A percentile compares a stretch with the other conserved stretches of the same genome.
phyloP scores from a whole-genome alignment of 106 monocot genomes.

The Allium cepa region DNA sequence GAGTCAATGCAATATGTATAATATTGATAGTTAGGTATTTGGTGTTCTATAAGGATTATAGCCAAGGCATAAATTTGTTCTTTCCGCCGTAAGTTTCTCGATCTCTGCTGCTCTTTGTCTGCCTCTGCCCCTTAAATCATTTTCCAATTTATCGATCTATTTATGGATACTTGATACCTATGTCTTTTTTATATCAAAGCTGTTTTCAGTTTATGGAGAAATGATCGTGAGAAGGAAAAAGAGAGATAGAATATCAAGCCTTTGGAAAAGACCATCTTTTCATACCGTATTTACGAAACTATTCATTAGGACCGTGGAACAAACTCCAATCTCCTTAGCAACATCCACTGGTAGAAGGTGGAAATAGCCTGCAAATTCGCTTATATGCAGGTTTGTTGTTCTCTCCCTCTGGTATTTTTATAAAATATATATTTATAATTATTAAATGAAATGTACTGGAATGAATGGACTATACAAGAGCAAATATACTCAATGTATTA shows the following conservation, averaged over 20 bases:
- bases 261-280: conserved; percentile 45
- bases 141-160: conserved; percentile 20
- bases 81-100: conserved; percentile 18
- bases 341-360: conserved; percentile 62
- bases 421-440: background rate
- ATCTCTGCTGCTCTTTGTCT: conserved; percentile 12
- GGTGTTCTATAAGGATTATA: background rate
- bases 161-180: conserved; percentile 34
- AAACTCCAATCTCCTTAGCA: conserved; percentile 39
- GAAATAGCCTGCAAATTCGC: conserved; percentile 45
- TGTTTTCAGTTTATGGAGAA: background rate
- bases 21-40: background rate
- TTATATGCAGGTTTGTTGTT: conserved; percentile 33
- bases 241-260: conserved; percentile 5
- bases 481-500: no score
- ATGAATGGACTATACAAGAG: no score
- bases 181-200: background rate
- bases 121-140: conserved; percentile 1
- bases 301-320: conserved; percentile 60
- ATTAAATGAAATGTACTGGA: no score
- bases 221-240: background rate
- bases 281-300: conserved; percentile 31
- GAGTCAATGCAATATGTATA: background rate
- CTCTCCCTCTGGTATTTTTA: conserved; percentile 51
- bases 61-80: conserved; percentile 5